Evolutionary conservation across 2,329 filamentous ascomycete genomes (phyloP), one percentile per base, ranked within the genome.

Genomic region (Geosmithia morbida): DNA sequence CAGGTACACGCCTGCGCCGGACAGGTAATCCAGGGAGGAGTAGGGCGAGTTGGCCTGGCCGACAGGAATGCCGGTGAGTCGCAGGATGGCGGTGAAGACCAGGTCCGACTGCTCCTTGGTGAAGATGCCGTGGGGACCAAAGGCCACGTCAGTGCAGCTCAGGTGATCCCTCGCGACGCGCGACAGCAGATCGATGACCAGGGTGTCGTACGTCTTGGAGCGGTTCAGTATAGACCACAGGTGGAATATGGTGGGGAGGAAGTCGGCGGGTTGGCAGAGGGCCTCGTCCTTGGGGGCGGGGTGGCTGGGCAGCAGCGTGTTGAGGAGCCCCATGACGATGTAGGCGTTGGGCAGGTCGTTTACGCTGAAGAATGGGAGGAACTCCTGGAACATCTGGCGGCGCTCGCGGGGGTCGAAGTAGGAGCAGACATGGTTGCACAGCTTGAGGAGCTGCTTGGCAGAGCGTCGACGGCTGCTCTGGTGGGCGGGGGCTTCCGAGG

Each of bases 11-110:
- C 85, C 92, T 48, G 94, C 70, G 1, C 92, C 92, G 7, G 87
- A 81, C 11, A 84, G 79, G 40, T 88, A 77, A 62, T 98, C 92
- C 4, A 97, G 77, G 5, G 82, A 72, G 1, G 85, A 86, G 59
- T 98, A 98, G 0, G 92, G 87, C 1, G 90, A 96, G 43, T 86
- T 94, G 2, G 92, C 85, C 66, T 98, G 92, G 2, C 92, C 90
- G 13, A 98, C 92, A 2, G 92, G 92, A 48, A 98, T 98, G 60
- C 97, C 90, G 14, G 95, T 81, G 48, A 98, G 65, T 45, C 94
- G 78, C 48, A 98, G 67, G 49, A 96, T 80, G 10, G 92, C 84
- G 1, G 92, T 97, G 63, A 96, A 97, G 55, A 98, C 85, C 49
- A 94, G 73, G 49, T 90, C 84, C 1, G 89, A 92, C 64, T 98